A percentile compares a stretch with the other conserved stretches of the same genome.
Conservation (phyloP, 176 grass and related monocot genomes). For the Tuctoria greenei region DNA sequence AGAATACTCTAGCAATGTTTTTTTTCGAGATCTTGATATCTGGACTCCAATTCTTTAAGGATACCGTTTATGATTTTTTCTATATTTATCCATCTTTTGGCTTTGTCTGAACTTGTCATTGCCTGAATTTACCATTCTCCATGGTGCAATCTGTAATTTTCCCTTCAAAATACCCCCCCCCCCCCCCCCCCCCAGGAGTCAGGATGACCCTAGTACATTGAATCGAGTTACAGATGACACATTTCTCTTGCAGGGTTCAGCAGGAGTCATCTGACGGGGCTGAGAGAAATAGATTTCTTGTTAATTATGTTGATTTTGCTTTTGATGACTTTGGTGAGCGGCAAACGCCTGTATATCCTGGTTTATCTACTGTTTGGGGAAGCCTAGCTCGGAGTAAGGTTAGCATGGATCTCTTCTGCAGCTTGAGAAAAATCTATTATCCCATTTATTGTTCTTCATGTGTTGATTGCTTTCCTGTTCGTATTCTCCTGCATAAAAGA, state of each 20-base stretch:
- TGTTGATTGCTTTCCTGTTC: neutral
- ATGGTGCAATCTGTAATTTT: neutral
- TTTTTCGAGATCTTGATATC: constrained; percentile 21
- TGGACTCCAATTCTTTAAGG: constrained; percentile 14
- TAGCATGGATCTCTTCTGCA: constrained; percentile 24
- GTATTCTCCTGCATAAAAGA: neutral
- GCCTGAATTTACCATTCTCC: neutral
- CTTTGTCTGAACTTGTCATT: neutral
- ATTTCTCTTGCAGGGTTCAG: constrained; percentile 70
- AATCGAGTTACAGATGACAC: constrained; percentile 27
- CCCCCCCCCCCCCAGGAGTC: neutral
- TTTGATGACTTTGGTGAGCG: constrained; percentile 88
- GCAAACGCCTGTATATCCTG: constrained; percentile 93
- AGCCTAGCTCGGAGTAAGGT: constrained; percentile 99
- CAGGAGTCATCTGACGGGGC: constrained; percentile 96
- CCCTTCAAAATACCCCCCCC: neutral
- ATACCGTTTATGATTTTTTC: neutral
- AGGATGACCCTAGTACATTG: constrained; percentile 5
- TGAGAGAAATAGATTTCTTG: constrained; percentile 94
- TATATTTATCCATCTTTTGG: constrained; percentile 5
- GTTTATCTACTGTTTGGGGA: constrained; percentile 98
- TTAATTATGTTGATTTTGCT: constrained; percentile 96
- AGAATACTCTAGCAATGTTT: constrained; percentile 3
- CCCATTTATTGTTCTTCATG: neutral
- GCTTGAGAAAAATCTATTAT: constrained; percentile 33